phyloP scores from a whole-genome alignment of 306 rosid species.

The Ormosia semicastrata region DNA sequence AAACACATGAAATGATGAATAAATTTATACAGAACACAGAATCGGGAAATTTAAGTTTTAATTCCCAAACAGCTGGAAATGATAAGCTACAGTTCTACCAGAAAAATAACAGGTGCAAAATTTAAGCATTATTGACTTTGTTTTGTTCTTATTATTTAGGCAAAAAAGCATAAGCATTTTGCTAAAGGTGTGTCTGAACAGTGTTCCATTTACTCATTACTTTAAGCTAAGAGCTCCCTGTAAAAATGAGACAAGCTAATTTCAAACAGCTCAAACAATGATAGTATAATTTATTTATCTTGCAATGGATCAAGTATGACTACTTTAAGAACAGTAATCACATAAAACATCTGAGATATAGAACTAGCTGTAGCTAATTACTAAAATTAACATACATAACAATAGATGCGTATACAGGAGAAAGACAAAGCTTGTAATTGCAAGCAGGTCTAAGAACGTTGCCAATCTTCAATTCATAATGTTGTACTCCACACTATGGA shows the following conservation, averaged over 20 bases:
- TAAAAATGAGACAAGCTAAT: background rate
- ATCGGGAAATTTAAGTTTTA: background rate
- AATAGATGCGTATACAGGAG: background rate
- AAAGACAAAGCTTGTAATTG: background rate
- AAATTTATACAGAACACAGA: background rate
- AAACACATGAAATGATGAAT: conserved; percentile 10
- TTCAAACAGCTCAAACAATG: conserved; percentile 9
- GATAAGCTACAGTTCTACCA: background rate
- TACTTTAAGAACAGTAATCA: background rate
- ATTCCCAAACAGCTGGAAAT: background rate
- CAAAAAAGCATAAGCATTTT: background rate
- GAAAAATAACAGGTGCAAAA: background rate
- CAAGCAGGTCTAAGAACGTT: background rate
- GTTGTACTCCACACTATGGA: background rate
- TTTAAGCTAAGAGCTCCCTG: background rate
- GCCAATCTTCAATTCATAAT: background rate
- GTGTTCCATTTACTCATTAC: background rate
- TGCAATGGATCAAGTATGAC: background rate
- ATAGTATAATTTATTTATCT: background rate
- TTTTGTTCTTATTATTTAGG: background rate
- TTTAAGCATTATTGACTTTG: background rate
- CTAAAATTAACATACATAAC: background rate
- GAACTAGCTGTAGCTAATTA: background rate
- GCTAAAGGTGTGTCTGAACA: background rate
- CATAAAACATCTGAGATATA: background rate